Conservation (phyloP, 768 basidiomycete genomes). For the Exidia glandulosa region DNA sequence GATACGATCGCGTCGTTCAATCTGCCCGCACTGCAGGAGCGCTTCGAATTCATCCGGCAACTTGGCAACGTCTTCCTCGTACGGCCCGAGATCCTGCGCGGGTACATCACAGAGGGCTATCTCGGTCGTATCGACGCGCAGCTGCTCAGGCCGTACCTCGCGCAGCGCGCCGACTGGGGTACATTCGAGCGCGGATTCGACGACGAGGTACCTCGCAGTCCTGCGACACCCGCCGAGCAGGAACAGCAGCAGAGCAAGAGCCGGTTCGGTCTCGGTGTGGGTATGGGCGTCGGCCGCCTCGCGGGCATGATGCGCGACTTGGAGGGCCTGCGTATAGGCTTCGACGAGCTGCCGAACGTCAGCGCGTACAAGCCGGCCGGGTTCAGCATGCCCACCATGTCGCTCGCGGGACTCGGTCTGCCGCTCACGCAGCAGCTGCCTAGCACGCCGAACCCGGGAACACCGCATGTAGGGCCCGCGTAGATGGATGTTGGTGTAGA, state of each 20-base stretch:
- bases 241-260: constrained; percentile 6
- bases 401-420: not conserved
- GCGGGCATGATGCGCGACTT: constrained; percentile 85
- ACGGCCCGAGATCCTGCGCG: constrained; percentile 86
- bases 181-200: constrained; percentile 56
- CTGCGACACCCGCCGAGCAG: constrained; percentile 53
- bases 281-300: constrained; percentile 54
- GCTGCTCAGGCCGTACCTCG: constrained; percentile 82
- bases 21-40: constrained; percentile 76
- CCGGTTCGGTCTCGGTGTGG: no score
- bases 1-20: constrained; percentile 76
- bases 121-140: constrained; percentile 83
- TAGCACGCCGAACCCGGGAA: not conserved
- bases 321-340: constrained; percentile 47
- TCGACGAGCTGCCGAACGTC: not conserved
- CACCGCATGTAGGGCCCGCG: not conserved
- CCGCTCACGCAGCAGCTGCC: not conserved
- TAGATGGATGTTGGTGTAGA: no score
- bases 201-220: constrained; percentile 92
- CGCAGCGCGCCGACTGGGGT: constrained; percentile 83
- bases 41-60: constrained; percentile 96
- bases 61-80: constrained; percentile 96
- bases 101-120: constrained; percentile 90
- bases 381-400: not conserved
- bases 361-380: not conserved